phyloP scores from a whole-genome alignment of 306 rosid genomes.

The Cotoneaster glaucophyllus region DNA sequence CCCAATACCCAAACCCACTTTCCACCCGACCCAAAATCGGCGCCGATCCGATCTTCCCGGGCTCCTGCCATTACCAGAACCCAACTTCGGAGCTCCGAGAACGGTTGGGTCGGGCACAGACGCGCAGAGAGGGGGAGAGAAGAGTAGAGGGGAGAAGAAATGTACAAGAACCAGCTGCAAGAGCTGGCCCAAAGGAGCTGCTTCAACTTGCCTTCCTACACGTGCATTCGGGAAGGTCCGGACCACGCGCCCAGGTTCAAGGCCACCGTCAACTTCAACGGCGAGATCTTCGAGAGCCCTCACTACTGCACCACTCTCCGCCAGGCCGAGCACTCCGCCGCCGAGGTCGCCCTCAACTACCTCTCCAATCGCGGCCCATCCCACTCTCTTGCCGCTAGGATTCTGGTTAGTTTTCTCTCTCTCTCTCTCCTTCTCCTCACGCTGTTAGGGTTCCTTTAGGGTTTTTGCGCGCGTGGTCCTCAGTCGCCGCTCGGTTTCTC shows the following conservation, averaged over 20 bases:
- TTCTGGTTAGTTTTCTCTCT: constrained; percentile 50
- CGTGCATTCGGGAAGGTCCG: constrained; percentile 94
- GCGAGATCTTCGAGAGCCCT: constrained; percentile 92
- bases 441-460: constrained; percentile 21
- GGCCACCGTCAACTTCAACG: constrained; percentile 91
- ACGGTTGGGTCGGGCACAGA: background rate
- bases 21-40: constrained; percentile 13
- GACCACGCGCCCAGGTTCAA: constrained; percentile 99
- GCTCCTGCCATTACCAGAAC: background rate
- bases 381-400: constrained; percentile 86
- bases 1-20: background rate
- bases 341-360: constrained; percentile 91
- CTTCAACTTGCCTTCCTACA: constrained; percentile 92
- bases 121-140: background rate
- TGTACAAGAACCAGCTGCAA: constrained; percentile 99
- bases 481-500: background rate
- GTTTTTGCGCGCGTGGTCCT: background rate
- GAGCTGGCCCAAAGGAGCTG: constrained; percentile 99
- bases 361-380: constrained; percentile 90
- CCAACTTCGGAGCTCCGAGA: background rate
- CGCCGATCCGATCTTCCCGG: constrained; percentile 53
- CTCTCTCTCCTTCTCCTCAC: background rate
- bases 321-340: constrained; percentile 98
- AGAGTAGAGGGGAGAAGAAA: constrained; percentile 33
- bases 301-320: constrained; percentile 84